Percentiles rank a stretch among this genome's conserved stretches.
Conservation (phyloP, 106 monocot genomes). For the Dendrobium nobile region DNA sequence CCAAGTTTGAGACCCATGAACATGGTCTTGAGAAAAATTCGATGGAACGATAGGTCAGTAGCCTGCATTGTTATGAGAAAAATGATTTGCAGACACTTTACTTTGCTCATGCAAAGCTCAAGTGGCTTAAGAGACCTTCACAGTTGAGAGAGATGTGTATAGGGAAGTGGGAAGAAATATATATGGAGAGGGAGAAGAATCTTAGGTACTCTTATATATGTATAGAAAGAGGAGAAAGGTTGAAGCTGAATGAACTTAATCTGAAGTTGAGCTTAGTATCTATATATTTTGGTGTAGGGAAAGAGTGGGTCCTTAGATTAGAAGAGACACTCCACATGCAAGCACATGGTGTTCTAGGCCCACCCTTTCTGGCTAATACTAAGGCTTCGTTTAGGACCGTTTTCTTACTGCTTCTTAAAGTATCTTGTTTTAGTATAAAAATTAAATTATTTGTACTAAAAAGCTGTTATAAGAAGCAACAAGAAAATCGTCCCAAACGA, state of each 20-base stretch:
- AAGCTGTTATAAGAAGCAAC: too few relatives aligned
- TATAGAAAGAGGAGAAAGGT: too few relatives aligned
- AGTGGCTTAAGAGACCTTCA: background rate
- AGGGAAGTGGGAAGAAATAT: background rate
- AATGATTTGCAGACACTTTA: background rate
- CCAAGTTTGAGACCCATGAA: slow-evolving; percentile 37
- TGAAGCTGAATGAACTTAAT: background rate
- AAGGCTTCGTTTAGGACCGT: too few relatives aligned
- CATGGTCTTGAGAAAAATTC: slow-evolving; percentile 40
- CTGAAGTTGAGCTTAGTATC: background rate
- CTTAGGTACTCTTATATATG: too few relatives aligned
- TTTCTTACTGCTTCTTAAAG: too few relatives aligned
- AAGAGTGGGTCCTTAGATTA: background rate
- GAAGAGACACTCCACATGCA: slow-evolving; percentile 71
- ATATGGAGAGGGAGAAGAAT: too few relatives aligned
- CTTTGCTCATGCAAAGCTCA: background rate
- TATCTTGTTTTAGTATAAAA: too few relatives aligned
- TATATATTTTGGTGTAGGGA: background rate
- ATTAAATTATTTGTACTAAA: too few relatives aligned
- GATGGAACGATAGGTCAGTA: slow-evolving; percentile 27
- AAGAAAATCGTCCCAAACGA: too few relatives aligned
- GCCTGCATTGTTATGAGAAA: background rate
- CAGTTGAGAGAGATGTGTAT: background rate
- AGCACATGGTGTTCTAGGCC: slow-evolving; percentile 2
- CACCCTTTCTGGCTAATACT: background rate